Evolutionary conservation across 257 asterid species (phyloP), one percentile per base, ranked within the genome.

Genomic region (Solanum okadae): DNA sequence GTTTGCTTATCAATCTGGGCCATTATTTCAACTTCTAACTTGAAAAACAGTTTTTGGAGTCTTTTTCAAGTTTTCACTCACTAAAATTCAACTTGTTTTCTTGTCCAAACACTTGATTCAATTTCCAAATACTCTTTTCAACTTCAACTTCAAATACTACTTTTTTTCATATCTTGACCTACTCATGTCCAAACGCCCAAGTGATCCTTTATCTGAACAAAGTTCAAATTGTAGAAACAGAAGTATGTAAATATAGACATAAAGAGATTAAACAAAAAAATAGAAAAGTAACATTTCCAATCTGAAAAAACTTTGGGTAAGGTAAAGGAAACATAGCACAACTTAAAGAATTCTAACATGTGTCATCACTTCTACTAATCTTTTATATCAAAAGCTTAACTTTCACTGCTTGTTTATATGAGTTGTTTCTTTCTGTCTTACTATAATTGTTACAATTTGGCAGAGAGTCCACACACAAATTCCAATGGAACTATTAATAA

Each of bases 401-500:
- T 91, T 88, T 89, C 40, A 65, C 68, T 89, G 88, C 71, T 87
- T 77, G 77, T 86, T 90, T 89, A 67, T 38, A 46, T 72, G 31
- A 68, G 61, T 56, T 31, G 31, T 35, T 84, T 67, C n/a, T 84
- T 84, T 84, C 56, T 40, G 76, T 86, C 81, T 83, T 31, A 88
- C 81, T 68, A 67, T 63, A 67, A 71, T 87, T 31, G 52, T 38
- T 35, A 68, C 75, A 49, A 73, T 23, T 89, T 83, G 23, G 35
- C 87, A 7, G 95, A 94, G 90, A 93, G 88, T 90, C 70, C 91
- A 56, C 87, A 68, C 52, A 89, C 89, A 56, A 89, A 86, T 87
- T 89, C 90, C 35, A 59, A 88, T 25, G 82, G 92, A 86, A 88
- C 91, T 22, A 59, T 56, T 22, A 59, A 77, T 46, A 84, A 84